phyloP scores from a whole-genome alignment of 352 stramenopile genomes.

The Phytophthora palmivora region DNA sequence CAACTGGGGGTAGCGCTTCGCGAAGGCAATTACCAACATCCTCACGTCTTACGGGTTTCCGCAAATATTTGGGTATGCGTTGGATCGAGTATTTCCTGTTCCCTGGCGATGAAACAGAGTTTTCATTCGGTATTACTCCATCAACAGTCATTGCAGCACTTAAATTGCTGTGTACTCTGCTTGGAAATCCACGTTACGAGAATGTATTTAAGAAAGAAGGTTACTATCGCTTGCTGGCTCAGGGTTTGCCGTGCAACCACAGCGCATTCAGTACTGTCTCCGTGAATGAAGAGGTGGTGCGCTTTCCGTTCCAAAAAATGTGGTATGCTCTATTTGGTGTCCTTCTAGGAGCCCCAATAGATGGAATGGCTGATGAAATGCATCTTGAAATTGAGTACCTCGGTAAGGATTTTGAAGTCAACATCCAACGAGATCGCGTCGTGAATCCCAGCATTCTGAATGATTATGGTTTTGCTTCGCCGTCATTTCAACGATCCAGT shows the following conservation, averaged over 20 bases:
- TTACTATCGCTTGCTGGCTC: constrained; percentile 70
- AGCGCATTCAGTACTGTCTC: constrained; percentile 26
- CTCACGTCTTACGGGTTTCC: constrained; percentile 59
- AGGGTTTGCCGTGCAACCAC: constrained; percentile 62
- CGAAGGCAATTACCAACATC: constrained; percentile 56
- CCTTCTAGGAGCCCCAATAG: constrained; percentile 63
- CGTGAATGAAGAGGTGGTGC: background rate
- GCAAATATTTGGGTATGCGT: constrained; percentile 61
- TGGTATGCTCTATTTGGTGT: constrained; percentile 78
- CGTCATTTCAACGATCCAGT: constrained; percentile 65
- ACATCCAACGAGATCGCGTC: constrained; percentile 62
- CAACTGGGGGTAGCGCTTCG: constrained; percentile 24
- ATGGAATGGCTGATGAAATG: constrained; percentile 68
- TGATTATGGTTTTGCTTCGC: constrained; percentile 57
- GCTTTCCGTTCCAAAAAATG: constrained; percentile 73
- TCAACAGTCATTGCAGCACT: constrained; percentile 64
- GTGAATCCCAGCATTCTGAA: constrained; percentile 57
- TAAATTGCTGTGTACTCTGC: constrained; percentile 54
- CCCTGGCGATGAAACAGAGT: constrained; percentile 35
- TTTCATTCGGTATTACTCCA: constrained; percentile 43
- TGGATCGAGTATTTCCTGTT: constrained; percentile 81
- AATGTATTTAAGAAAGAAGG: constrained; percentile 67
- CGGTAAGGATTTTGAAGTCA: constrained; percentile 73
- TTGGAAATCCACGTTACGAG: constrained; percentile 59
- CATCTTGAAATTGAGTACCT: constrained; percentile 72